Evolutionary conservation across 805 yeast species (phyloP).

Genomic region (Candida mattraensis): DNA sequence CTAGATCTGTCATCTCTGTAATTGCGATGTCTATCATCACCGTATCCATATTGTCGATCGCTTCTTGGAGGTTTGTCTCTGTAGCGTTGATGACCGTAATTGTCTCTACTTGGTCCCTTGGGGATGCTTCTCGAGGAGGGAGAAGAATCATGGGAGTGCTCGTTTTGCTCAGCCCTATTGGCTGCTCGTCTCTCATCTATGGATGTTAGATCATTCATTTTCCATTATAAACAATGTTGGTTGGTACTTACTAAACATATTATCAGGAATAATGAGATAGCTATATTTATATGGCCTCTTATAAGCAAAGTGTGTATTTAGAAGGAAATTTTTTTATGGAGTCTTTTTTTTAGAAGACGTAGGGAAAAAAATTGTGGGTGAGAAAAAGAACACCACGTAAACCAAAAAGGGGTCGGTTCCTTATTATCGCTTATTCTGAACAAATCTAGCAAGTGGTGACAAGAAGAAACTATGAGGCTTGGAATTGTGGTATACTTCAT

Average conservation of each 20-base stretch:
- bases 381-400: too few relatives aligned
- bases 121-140: conserved; percentile 3
- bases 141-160: neutral
- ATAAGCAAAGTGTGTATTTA: too few relatives aligned
- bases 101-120: conserved; percentile 8
- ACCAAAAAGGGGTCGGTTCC: too few relatives aligned
- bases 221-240: too few relatives aligned
- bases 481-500: conserved; percentile 20
- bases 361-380: too few relatives aligned
- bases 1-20: conserved; percentile 14
- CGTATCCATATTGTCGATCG: conserved; percentile 5
- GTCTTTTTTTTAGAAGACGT: too few relatives aligned
- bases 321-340: too few relatives aligned
- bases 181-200: conserved; percentile 28
- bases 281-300: neutral
- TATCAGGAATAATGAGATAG: neutral
- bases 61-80: conserved; percentile 1
- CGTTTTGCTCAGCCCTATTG: conserved; percentile 16
- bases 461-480: conserved; percentile 9
- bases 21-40: conserved; percentile 3
- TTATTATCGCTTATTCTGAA: too few relatives aligned
- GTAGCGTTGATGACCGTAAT: neutral
- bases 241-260: conserved; percentile 7
- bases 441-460: too few relatives aligned
- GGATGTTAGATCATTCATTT: neutral